Evolutionary conservation across 2,329 filamentous ascomycete species (phyloP), one percentile per base, ranked within the genome.

Genomic region (Aspergillus glaucus): DNA sequence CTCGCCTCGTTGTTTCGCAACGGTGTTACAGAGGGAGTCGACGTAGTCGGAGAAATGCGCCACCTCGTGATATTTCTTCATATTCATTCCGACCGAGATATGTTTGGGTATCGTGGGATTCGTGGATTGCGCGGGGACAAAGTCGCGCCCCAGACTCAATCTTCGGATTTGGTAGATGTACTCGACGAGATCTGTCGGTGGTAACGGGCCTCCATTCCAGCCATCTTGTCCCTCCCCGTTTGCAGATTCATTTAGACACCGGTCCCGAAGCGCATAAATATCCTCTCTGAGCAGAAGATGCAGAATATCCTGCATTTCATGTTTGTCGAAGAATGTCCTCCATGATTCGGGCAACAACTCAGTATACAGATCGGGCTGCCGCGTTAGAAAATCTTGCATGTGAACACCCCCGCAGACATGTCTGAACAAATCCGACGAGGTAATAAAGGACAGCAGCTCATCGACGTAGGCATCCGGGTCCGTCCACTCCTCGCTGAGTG

Each of bases 371-470:
- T 89, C 86, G 4, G 89, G 88, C 43, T 89, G 81, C 39, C 82
- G 81, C 2, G 90, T 96, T 72, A 96, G 89, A 70, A 98, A 97
- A 67, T 98, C 93, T 49, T 97, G 78, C 54, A 98, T 91, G 64
- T 98, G 93, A 1, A 97, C 88, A n/a, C 92, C 91, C 47, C 93
- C 93, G 64, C 90, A 95, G n/a, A 98, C 78, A 22, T 88, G 88
- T 56, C 88, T 86, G 58, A 96, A 90, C 1, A 89, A 76, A 47
- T 85, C 80, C 42, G 86, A 87, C 2, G 82, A 83, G 5, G 83
- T 83, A 1, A 84, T 80, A 61, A 97, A 95, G 17, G 81, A 66
- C 22, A 97, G 76, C 10, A 97, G 79, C 15, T 83, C 84, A 22
- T 87, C 77, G 44, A 95, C 79, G 67, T 95, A 98, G 46, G 83